phyloP scores from a whole-genome alignment of 1,284 basidiomycete genomes.

The Termitomyces sp. region DNA sequence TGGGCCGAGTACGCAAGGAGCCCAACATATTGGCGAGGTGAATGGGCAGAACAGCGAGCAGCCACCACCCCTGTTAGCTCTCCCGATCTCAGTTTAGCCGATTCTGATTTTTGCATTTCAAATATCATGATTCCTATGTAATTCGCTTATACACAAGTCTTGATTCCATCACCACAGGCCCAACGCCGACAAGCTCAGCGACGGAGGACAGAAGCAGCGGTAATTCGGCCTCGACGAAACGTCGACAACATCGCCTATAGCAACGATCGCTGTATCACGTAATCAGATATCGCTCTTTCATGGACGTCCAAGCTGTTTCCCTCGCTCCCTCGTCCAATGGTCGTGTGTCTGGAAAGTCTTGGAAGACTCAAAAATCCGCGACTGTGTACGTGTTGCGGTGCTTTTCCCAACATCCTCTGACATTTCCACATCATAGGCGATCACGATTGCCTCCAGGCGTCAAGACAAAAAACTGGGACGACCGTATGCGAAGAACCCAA shows the following conservation, averaged over 20 bases:
- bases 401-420: slow-evolving; percentile 3
- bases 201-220: neutral
- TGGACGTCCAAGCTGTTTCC: slow-evolving; percentile 23
- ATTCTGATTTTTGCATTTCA: slow-evolving; percentile 12
- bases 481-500: slow-evolving; percentile 63
- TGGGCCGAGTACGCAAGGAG: slow-evolving; percentile 33
- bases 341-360: slow-evolving; percentile 31
- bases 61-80: neutral
- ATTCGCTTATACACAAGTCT: neutral
- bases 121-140: slow-evolving; percentile 1
- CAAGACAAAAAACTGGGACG: slow-evolving; percentile 62
- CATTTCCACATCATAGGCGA: slow-evolving; percentile 39
- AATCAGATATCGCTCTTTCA: slow-evolving; percentile 1
- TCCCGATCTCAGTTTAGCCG: slow-evolving; percentile 4
- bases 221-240: neutral
- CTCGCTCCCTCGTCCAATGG: slow-evolving; percentile 49
- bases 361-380: slow-evolving; percentile 60
- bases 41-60: slow-evolving; percentile 10
- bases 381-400: slow-evolving; percentile 43
- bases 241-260: neutral
- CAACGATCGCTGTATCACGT: slow-evolving; percentile 1
- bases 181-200: neutral
- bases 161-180: neutral
- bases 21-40: slow-evolving; percentile 25
- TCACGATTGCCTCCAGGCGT: slow-evolving; percentile 61